Evolutionary conservation across 2,329 filamentous ascomycete genomes (phyloP).

Genomic region (Microdochium paspali): DNA sequence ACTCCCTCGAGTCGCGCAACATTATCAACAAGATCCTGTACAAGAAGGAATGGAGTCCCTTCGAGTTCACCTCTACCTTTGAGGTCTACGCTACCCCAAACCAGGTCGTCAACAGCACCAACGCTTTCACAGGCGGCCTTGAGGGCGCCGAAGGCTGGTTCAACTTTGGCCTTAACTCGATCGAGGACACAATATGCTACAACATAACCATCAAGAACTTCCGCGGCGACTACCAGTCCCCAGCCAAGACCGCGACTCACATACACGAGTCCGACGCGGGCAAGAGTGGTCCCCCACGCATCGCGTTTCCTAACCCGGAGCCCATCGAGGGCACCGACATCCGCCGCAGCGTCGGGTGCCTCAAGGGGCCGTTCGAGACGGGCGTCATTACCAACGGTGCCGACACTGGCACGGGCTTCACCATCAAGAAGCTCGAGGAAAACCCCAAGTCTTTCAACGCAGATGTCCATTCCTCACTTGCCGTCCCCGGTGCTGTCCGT

Average conservation of each 20-base stretch:
- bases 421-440: slow-evolving; percentile 37
- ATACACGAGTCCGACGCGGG: slow-evolving; percentile 40
- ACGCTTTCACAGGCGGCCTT: background rate
- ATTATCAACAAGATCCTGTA: background rate
- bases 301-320: slow-evolving; percentile 39
- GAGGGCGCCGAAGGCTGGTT: slow-evolving; percentile 34
- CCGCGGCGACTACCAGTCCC: slow-evolving; percentile 38
- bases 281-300: slow-evolving; percentile 37
- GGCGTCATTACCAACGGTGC: slow-evolving; percentile 16
- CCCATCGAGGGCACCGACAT: slow-evolving; percentile 16
- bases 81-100: slow-evolving; percentile 32
- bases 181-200: slow-evolving; percentile 31
- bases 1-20: background rate
- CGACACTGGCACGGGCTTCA: slow-evolving; percentile 32
- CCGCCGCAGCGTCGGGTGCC: slow-evolving; percentile 29
- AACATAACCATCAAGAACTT: slow-evolving; percentile 42
- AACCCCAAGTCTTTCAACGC: slow-evolving; percentile 41
- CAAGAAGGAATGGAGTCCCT: background rate
- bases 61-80: slow-evolving; percentile 33
- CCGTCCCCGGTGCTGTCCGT: slow-evolving; percentile 39
- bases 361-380: slow-evolving; percentile 24
- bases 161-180: slow-evolving; percentile 42
- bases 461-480: slow-evolving; percentile 39
- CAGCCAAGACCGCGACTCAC: slow-evolving; percentile 42
- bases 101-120: slow-evolving; percentile 32